Evolutionary conservation across 2,329 filamentous ascomycete species (phyloP), one percentile per base, ranked within the genome.

Genomic region (Xylaria sp.): DNA sequence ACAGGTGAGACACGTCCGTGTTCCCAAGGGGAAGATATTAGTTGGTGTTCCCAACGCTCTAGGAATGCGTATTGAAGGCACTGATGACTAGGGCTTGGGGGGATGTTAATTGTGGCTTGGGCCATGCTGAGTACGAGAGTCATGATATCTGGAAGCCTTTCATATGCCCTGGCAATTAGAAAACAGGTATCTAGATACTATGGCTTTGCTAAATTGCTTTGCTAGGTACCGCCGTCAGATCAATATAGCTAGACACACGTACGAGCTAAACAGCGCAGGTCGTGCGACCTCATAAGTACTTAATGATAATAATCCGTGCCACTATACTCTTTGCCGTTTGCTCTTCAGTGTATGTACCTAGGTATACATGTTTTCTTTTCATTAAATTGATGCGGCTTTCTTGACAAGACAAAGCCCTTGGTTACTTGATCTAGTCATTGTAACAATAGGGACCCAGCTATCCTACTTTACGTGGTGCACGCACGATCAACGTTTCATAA

Each of bases 31-130:
- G 9, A 74, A 69, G 56, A 74, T 76, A 39, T 56, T 77, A 1
- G 71, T 76, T 44, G 74, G 74, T n/a, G 67, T 75, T 47, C 74
- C 73, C 7, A 76, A 73, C 57, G 74, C 74, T 2, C 46, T 72
- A 41, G 74, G 74, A 5, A 76, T 76, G 72, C 67, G 71, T 20
- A 75, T 74, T 40, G 73, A 76, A 55, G 74, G 74, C 2, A 69
- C 64, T 22, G 71, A 70, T 8, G 61, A 64, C 34, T 57, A 34
- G 51, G 38, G 9, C 8, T 20, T 20, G 11, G 13, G 21, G 43
- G 13, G 21, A 39, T 39, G 7, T 13, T 45, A 1, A 20, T 17
- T 19, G 5, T 44, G 37, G 21, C 37, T 44, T 39, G 20, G 19
- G 22, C 20, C 4, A 17, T 24, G 29, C 29, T 34, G 11, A 34